phyloP scores from a whole-genome alignment of 805 yeast species.

The Starmerella floricola region DNA sequence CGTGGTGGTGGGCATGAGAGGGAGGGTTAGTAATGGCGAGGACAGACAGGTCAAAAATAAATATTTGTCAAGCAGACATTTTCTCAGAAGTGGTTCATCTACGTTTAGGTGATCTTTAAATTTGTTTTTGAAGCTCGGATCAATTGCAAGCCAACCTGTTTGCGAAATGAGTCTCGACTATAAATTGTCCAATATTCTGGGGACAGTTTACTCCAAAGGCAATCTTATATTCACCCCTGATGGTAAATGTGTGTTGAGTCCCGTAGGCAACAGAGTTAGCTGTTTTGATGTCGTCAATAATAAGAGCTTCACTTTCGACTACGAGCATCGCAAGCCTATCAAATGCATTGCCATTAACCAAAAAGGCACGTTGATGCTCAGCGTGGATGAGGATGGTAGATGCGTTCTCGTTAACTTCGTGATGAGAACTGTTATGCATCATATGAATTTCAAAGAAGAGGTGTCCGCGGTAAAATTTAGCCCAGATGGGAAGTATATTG shows the following conservation, averaged over 20 bases:
- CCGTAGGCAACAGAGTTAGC: constrained; percentile 88
- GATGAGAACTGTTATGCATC: constrained; percentile 76
- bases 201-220: constrained; percentile 93
- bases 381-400: constrained; percentile 85
- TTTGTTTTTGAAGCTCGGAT: not conserved
- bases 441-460: constrained; percentile 78
- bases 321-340: constrained; percentile 83
- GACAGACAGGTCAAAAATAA: too few relatives aligned
- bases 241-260: constrained; percentile 72
- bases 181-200: constrained; percentile 74
- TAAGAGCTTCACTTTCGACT: constrained; percentile 76
- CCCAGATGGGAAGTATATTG: constrained; percentile 79
- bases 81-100: too few relatives aligned
- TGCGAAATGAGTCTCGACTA: constrained; percentile 23
- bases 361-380: constrained; percentile 64
- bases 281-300: constrained; percentile 78
- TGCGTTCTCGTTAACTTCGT: constrained; percentile 81
- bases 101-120: too few relatives aligned
- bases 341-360: constrained; percentile 67
- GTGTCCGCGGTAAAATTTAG: constrained; percentile 70
- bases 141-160: not conserved
- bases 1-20: too few relatives aligned
- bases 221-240: constrained; percentile 74
- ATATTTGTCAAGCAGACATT: too few relatives aligned
- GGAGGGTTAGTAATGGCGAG: too few relatives aligned